Evolutionary conservation across 257 asterid genomes (phyloP).

Genomic region (Ajuga chamaepitys): DNA sequence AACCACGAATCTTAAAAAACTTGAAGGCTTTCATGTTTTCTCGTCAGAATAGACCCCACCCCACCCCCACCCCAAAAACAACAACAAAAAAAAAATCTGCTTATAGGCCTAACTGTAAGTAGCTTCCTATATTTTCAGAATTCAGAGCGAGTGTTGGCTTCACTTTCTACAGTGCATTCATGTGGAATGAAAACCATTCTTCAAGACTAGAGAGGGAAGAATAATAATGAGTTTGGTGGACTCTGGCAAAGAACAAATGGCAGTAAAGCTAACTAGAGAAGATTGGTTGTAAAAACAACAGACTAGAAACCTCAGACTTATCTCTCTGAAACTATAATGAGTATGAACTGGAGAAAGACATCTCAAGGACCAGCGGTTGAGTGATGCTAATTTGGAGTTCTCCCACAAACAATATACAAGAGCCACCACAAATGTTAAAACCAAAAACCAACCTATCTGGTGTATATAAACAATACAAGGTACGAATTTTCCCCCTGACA

Average conservation of each 20-base stretch:
- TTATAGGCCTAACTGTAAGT: too few species aligned
- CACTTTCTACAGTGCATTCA: background rate
- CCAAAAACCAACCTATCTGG: constrained; percentile 68
- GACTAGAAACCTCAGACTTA: background rate
- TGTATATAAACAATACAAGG: constrained; percentile 86
- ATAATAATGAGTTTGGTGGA: constrained; percentile 8
- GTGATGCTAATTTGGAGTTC: background rate
- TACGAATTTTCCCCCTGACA: constrained; percentile 45
- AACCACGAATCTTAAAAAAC: background rate
- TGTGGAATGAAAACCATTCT: background rate
- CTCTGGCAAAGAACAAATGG: background rate
- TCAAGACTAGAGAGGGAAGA: background rate
- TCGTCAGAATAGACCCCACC: too few species aligned
- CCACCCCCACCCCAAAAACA: too few species aligned
- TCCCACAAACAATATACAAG: background rate
- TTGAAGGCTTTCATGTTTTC: background rate
- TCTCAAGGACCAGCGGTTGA: constrained; percentile 1
- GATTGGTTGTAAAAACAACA: background rate
- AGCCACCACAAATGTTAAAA: constrained; percentile 17
- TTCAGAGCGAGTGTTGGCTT: constrained; percentile 5
- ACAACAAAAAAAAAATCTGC: too few species aligned
- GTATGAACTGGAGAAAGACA: background rate
- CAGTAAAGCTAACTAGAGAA: constrained; percentile 8
- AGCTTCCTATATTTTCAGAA: background rate
- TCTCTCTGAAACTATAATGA: background rate